These are phyloP conservation scores for Talaromyces sp. DNA, from an alignment of 2,329 filamentous ascomycete genomes.

Conservation along the genomic window DNA sequence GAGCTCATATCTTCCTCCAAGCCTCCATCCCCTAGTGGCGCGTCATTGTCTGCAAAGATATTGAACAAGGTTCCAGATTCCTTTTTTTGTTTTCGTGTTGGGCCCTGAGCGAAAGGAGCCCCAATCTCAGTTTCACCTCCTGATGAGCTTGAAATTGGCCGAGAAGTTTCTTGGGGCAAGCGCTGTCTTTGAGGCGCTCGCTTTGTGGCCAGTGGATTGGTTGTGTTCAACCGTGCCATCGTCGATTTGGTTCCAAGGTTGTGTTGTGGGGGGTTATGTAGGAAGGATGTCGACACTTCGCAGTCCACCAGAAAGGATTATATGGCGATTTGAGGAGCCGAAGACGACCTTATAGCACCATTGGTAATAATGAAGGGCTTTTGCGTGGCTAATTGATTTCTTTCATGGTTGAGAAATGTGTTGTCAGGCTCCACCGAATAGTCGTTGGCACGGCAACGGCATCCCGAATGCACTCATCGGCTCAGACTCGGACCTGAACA, in stretches of 20 bases:
- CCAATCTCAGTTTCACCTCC: constrained; percentile 4
- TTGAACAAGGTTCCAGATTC: constrained; percentile 27
- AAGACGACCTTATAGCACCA: background rate
- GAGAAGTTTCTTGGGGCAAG: background rate
- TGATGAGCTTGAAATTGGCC: background rate
- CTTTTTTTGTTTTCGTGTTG: constrained; percentile 23
- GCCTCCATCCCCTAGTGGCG: constrained; percentile 18
- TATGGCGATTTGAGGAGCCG: too few relatives aligned
- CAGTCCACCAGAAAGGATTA: too few relatives aligned
- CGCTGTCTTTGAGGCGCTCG: constrained; percentile 12
- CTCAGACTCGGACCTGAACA: too few relatives aligned
- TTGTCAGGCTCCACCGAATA: constrained; percentile 6
- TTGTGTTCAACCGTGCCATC: constrained; percentile 34
- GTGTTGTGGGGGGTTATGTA: too few relatives aligned
- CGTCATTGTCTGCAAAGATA: constrained; percentile 35
- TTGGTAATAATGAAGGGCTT: background rate
- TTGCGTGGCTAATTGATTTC: background rate
- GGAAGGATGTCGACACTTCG: too few relatives aligned
- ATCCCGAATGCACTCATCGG: background rate
- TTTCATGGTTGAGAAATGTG: constrained; percentile 1
- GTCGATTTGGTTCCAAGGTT: constrained; percentile 5
- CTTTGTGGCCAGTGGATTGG: constrained; percentile 14
- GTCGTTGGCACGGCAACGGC: constrained; percentile 20
- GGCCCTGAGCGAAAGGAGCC: constrained; percentile 9
- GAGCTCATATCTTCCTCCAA: background rate